Conservation (phyloP, 2,329 filamentous ascomycete genomes). For the Pleurostoma richardsiae region DNA sequence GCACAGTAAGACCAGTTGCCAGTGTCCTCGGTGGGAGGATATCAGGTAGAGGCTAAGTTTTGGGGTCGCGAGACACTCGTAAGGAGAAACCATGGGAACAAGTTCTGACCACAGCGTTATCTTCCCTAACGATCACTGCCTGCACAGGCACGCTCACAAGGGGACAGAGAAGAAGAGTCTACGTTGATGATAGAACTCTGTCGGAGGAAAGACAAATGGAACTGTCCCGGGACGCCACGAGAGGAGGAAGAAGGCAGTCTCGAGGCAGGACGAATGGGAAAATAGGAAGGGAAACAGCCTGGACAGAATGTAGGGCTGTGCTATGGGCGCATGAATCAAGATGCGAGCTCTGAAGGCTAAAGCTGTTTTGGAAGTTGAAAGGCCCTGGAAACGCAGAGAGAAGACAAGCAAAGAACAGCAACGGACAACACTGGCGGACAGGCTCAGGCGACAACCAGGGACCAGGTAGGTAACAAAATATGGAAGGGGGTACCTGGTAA, state of each 20-base stretch:
- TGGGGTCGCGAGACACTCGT: background rate
- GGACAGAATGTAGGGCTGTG: conserved; percentile 16
- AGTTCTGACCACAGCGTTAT: background rate
- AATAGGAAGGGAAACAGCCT: background rate
- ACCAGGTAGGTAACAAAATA: conserved; percentile 8
- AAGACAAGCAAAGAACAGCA: conserved; percentile 15
- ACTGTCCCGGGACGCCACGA: background rate
- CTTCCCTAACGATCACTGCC: background rate
- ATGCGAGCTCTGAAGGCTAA: conserved; percentile 20
- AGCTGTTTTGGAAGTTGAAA: conserved; percentile 19
- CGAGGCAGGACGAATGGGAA: background rate
- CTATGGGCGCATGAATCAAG: conserved; percentile 22
- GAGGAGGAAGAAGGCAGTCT: background rate
- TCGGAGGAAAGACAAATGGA: background rate
- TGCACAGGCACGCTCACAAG: background rate
- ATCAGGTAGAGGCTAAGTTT: background rate
- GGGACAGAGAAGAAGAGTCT: background rate
- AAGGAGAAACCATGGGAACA: background rate
- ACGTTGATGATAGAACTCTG: background rate
- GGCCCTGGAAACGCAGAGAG: conserved; percentile 10
- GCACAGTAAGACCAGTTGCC: too few relatives aligned
- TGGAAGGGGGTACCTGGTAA: too few relatives aligned
- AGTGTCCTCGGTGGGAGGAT: background rate
- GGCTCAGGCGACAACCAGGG: conserved; percentile 11
- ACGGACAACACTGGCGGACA: conserved; percentile 18